These are phyloP conservation scores for Beta lomatogona DNA, from an alignment of 179 eudicot genomes.

Conservation along the genomic window DNA sequence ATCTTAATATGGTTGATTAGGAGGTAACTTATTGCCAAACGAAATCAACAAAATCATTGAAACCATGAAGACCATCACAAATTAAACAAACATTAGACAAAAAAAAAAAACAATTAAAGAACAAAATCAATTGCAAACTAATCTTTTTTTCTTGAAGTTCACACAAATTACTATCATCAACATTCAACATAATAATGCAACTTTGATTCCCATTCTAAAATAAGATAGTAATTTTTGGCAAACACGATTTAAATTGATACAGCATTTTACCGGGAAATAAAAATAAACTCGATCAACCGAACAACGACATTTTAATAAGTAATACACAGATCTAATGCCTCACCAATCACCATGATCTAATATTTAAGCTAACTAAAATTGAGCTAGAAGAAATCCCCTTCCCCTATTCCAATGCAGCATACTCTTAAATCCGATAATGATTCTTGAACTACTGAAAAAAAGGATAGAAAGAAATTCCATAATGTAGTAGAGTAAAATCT, in stretches of 20 bases:
- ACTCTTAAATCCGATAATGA: too few species aligned
- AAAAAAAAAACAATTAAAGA: not conserved
- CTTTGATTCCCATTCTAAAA: not conserved
- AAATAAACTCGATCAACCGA: not conserved
- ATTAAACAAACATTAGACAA: not conserved
- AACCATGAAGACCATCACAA: too few species aligned
- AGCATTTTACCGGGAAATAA: not conserved
- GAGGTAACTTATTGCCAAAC: too few species aligned
- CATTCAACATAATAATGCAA: not conserved
- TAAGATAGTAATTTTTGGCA: not conserved
- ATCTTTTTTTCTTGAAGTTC: not conserved
- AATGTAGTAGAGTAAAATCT: not conserved
- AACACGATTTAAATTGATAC: too few species aligned
- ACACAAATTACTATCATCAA: not conserved
- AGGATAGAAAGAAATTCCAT: not conserved
- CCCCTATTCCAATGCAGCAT: not conserved
- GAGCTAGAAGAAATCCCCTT: not conserved
- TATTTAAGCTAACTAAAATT: not conserved
- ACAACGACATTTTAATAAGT: not conserved
- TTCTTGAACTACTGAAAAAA: too few species aligned
- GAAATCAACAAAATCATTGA: not conserved
- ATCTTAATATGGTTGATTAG: too few species aligned
- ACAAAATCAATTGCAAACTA: not conserved
- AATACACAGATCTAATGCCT: slow-evolving; percentile 8
- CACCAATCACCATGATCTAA: slow-evolving; percentile 15